Evolutionary conservation across 2,329 filamentous ascomycete genomes (phyloP).

Genomic region (Pestalotiopsis sp.): DNA sequence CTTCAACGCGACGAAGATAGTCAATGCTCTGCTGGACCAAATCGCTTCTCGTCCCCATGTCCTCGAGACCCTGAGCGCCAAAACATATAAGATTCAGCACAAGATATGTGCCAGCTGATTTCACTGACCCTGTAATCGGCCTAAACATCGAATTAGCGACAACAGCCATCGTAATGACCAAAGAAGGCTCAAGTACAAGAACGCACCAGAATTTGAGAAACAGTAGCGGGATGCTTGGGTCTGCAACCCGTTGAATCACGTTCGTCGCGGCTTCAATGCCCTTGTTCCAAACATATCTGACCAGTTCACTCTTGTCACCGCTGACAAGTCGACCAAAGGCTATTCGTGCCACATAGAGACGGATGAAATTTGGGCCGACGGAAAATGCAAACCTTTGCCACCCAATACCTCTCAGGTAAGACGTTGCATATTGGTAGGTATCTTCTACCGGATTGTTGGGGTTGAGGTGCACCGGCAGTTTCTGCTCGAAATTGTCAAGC

Average conservation of each 20-base stretch:
- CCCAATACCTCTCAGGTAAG: background rate
- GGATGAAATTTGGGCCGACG: background rate
- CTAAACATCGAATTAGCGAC: background rate
- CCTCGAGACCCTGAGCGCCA: background rate
- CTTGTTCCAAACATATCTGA: background rate
- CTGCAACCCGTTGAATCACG: background rate
- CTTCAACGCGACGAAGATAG: background rate
- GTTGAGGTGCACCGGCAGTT: background rate
- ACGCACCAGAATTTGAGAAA: background rate
- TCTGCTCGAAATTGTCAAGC: background rate
- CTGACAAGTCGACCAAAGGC: background rate
- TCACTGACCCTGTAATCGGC: background rate
- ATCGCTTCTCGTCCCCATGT: background rate
- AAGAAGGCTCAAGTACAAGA: background rate
- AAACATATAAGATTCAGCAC: background rate
- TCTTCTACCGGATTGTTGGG: background rate
- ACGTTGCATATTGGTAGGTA: background rate
- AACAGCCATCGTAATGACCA: background rate
- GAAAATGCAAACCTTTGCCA: background rate
- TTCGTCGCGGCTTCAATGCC: background rate
- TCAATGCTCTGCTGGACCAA: background rate
- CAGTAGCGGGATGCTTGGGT: background rate
- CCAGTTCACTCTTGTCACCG: background rate
- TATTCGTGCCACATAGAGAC: background rate
- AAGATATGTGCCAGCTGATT: background rate